These are phyloP conservation scores for Torulaspora quercuum DNA, from an alignment of 805 yeast species.

Conservation along the genomic window DNA sequence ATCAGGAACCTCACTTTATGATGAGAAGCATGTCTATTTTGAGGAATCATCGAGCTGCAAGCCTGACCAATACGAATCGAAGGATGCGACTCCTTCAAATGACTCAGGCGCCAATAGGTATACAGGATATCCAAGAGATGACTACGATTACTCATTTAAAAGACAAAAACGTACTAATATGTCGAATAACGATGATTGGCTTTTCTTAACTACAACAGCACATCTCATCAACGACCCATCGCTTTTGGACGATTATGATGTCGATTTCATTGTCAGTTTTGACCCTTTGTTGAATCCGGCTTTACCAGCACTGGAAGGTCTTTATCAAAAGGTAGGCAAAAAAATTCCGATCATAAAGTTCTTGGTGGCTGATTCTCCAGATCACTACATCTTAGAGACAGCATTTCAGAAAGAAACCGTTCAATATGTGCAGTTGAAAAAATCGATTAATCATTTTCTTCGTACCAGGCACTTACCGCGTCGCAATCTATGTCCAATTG, in stretches of 20 bases:
- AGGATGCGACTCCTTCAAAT: conserved; percentile 13
- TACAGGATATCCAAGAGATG: conserved; percentile 27
- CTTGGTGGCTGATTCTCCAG: conserved; percentile 44
- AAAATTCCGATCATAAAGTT: conserved; percentile 46
- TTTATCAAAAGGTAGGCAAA: conserved; percentile 24
- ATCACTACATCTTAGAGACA: conserved; percentile 37
- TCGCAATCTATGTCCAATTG: conserved; percentile 2
- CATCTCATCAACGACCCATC: conserved; percentile 39
- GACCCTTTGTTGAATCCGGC: conserved; percentile 42
- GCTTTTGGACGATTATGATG: conserved; percentile 34
- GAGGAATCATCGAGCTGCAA: conserved; percentile 2
- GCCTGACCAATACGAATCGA: conserved; percentile 10
- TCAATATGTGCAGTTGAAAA: conserved; percentile 25
- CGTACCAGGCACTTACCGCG: conserved; percentile 17
- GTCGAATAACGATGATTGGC: conserved; percentile 31
- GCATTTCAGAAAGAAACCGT: conserved; percentile 15
- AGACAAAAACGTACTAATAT: conserved; percentile 12
- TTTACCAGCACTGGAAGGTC: conserved; percentile 31
- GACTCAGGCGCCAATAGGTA: conserved; percentile 16
- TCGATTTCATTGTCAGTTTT: conserved; percentile 48
- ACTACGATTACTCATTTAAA: conserved; percentile 28
- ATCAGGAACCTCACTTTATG: conserved; percentile 59
- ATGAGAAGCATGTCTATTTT: conserved; percentile 29
- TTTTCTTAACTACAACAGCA: conserved; percentile 46
- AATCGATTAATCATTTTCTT: conserved; percentile 32